Evolutionary conservation across 768 basidiomycete species (phyloP), one percentile per base, ranked within the genome.

Genomic region (Pholiota conissans): DNA sequence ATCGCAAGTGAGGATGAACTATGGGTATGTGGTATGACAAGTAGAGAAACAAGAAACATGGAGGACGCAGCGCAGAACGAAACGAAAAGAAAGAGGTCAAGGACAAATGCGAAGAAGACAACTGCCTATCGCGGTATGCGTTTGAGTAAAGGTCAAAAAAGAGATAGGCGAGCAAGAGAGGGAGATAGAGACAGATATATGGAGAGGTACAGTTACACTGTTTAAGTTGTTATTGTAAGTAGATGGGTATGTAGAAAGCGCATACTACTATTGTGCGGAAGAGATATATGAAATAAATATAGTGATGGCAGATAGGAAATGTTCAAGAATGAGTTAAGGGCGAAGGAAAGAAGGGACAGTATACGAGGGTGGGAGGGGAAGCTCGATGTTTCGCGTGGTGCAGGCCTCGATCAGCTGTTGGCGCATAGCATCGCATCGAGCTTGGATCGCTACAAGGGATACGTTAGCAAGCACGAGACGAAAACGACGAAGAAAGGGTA

Each of bases 401-500:
- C 84, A 85, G 11, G 82, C 82, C 3, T 80, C 77, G 13, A 73
- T 73, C 29, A 85, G 71, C 46, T 77, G 75, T 63, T 75, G 76
- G 34, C 82, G 78, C 52, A 85, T 67, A 9, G 79, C 78, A 20
- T 78, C 75, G 65, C 78, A 78, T 56, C 79, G 80, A 53, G 67
- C 67, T 65, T 79, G 79, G 26, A 84, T 75, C 34, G 72, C 84
- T 85, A 52, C 11, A 60, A 55, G 55, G 14, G 24, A 50, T 34
- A 28, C 47, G 16, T 57, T 40, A 46, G n/a, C 26, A 1, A 34
- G 47, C 5, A 27, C 8, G 20, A 46, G 11, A 27, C 8, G 18
- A 22, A 34, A 5, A 20, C 6, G 51, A 52, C 11, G 27, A 22
- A 47, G 35, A 14, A 35, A 39, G n/a, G 52, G 51, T 27, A 71